Base-by-base conservation (phyloP, 805 yeast genomes). In the Torulaspora microellipsoides region DNA sequence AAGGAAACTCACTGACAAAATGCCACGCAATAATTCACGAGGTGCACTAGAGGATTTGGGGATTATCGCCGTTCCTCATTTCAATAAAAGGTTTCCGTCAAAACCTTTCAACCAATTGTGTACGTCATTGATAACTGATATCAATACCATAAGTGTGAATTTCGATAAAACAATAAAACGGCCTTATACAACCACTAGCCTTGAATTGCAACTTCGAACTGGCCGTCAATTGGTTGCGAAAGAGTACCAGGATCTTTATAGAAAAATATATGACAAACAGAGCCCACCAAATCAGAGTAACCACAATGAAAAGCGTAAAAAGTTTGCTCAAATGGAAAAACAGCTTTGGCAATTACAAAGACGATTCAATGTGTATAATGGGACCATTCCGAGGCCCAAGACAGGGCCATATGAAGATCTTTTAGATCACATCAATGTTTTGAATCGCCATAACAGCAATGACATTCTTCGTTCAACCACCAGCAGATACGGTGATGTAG, bases 401-500 rank as follows among this genome's bases (percentile, higher is more conserved):
- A 37, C 42, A 5, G 50, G 50, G 11, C 58, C 60, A 2, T 50
- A 54, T 33, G 56, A 58, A 8, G 54, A 45, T 13, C 36, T 59
- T 5, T 37, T 47, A 9, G 55, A 55, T 12, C 65, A 62, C 42
- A 43, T 56, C 12, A 55, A 54, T 11, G 40, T 62, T 1, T 35
- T 64, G 15, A 52, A 51, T 25, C 49, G 55, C 11, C 57, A 53
- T 4, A 59, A 59, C 41, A 51, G 56, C 27, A 60, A 55, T 4
- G 59, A 56, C 34, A 51, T 64, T 7, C 33, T 62, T 34, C 53
- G 48, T 17, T 51, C 52, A 23, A 60, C 68, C 10, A 59, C 65
- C n/a, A 56, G 62, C 46, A 52, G 69, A 31, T 66, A 62, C 47
- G 66, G 67, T 5, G 51, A 51, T 30, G 62, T 58, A 28, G 67